Base-by-base conservation (phyloP, 1,284 basidiomycete genomes). In the Spongispora temasekensis region DNA sequence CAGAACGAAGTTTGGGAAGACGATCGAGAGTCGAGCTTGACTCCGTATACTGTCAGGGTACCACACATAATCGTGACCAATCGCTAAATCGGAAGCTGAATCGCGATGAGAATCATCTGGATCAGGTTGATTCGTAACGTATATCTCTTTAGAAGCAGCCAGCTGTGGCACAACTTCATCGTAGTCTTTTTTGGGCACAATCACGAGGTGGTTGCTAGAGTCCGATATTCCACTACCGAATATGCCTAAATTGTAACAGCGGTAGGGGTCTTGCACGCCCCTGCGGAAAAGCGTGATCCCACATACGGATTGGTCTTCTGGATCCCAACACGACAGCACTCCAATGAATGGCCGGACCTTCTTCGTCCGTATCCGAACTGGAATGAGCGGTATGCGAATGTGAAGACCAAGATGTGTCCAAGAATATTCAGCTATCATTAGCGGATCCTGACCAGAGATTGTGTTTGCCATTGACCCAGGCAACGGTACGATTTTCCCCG, bases 291-390 rank as follows among this genome's bases (percentile, higher is more conserved):
- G 50, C 48, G 44, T 19, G n/a, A 57, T 53, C 15, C 50, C 35
- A 25, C 23, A 53, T 15, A 57, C 15, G 8, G 23, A 53, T 23
- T 52, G 46, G 28, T 55, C 53, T 6, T 40, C 21, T 8, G 53
- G n/a, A n/a, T 55, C 19, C 53, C 48, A 57, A 40, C 46, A 52
- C 13, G 56, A 57, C 9, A 57, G 32, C 27, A 57, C 42, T 9
- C 23, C 53, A 42, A 55, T n/a, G 30, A 32, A 32, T 40, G 35
- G 15, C n/a, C 17, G 35, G 21, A 25, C 13, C 13, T 6, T 35
- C n/a, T 23, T 40, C 3, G 19, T 30, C 30, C 5, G 9, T 15
- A 32, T 52, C n/a, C 19, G 34, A 9, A 42, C 35, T 40, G 56
- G 48, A 27, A 57, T 21, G 17, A 57, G 48, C 19, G 35, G 46